Conservation (phyloP, 257 asterid genomes). For the Paulownia fortunei region DNA sequence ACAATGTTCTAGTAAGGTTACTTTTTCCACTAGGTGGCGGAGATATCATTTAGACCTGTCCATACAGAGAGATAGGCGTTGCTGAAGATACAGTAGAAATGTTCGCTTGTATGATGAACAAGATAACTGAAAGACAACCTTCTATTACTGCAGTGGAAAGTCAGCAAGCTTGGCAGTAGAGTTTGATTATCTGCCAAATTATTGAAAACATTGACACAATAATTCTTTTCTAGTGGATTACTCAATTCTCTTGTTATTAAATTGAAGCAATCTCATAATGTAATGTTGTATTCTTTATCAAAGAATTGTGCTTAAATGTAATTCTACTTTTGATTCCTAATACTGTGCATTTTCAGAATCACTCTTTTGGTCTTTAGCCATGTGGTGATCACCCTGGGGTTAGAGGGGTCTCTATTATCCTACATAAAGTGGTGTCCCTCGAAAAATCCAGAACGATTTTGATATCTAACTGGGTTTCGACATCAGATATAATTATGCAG, state of each 20-base stretch:
- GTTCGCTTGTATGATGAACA: not conserved
- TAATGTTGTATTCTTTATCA: slow-evolving; percentile 27
- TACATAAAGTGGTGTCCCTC: too few species aligned
- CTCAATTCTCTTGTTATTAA: slow-evolving; percentile 30
- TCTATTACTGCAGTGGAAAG: slow-evolving; percentile 23
- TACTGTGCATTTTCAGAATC: not conserved
- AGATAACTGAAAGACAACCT: slow-evolving; percentile 14
- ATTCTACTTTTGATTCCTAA: not conserved
- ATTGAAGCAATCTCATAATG: slow-evolving; percentile 29
- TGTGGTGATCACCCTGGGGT: too few species aligned
- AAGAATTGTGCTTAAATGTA: not conserved
- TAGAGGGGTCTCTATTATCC: too few species aligned
- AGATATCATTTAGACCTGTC: slow-evolving; percentile 35
- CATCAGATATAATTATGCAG: too few species aligned
- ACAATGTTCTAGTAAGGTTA: not conserved
- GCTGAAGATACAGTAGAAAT: slow-evolving; percentile 12
- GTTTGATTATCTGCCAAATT: slow-evolving; percentile 17
- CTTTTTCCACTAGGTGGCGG: slow-evolving; percentile 27
- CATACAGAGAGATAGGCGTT: not conserved
- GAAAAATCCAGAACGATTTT: too few species aligned
- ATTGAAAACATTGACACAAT: slow-evolving; percentile 22
- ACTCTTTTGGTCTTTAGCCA: not conserved
- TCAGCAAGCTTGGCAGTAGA: not conserved
- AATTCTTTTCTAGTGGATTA: slow-evolving; percentile 34
- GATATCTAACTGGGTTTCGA: too few species aligned